phyloP scores from a whole-genome alignment of 768 basidiomycete species.

The Tulasnella sp. region DNA sequence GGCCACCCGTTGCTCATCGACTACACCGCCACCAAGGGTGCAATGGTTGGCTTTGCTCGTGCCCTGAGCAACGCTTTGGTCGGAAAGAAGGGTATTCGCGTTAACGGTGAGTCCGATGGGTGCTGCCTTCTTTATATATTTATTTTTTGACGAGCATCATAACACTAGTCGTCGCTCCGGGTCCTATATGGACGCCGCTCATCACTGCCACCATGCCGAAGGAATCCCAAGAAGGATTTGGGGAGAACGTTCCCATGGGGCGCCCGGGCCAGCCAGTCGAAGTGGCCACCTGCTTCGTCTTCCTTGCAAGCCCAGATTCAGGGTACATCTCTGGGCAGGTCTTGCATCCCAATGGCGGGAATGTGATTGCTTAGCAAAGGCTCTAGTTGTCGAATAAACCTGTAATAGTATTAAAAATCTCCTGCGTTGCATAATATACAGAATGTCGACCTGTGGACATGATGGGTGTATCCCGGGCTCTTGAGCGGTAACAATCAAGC shows the following conservation, averaged over 20 bases:
- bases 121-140: too few species aligned
- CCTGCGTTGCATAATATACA: not conserved
- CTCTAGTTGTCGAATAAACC: not conserved
- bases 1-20: constrained; percentile 49
- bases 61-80: constrained; percentile 51
- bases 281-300: constrained; percentile 48
- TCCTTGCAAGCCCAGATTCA: constrained; percentile 46
- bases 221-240: constrained; percentile 37
- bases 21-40: constrained; percentile 55
- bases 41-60: constrained; percentile 48
- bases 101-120: constrained; percentile 39
- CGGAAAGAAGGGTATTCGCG: constrained; percentile 47
- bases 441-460: not conserved
- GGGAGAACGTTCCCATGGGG: constrained; percentile 41
- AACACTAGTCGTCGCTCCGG: constrained; percentile 40
- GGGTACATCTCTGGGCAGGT: constrained; percentile 43
- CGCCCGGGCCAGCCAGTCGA: constrained; percentile 52
- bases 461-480: not conserved
- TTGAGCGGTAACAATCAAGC: not conserved
- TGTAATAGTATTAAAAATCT: not conserved
- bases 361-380: constrained; percentile 11
- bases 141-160: not conserved
- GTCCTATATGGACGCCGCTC: constrained; percentile 50
- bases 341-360: constrained; percentile 31
- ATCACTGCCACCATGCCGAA: constrained; percentile 41